A percentile compares a stretch with the other conserved stretches of the same genome.
Evolutionary conservation across 495 filamentous ascomycete species (phyloP).

Genomic region (Amphirosellinia nigrospora): DNA sequence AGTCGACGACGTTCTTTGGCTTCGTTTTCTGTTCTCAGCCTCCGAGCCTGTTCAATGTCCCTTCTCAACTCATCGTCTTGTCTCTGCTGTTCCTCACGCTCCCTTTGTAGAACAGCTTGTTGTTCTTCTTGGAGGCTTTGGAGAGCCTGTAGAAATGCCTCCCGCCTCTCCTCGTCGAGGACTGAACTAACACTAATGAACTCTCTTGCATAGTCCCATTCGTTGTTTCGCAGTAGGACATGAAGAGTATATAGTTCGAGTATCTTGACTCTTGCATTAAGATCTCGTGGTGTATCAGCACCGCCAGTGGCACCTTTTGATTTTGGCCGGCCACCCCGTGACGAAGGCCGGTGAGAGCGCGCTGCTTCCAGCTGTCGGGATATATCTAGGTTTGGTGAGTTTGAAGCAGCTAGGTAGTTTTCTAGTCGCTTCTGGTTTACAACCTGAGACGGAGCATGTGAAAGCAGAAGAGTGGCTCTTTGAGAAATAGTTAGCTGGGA

Average conservation of each 20-base stretch:
- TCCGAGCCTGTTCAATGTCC: slow-evolving; percentile 65
- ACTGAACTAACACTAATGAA: slow-evolving; percentile 85
- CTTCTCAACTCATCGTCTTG: slow-evolving; percentile 63
- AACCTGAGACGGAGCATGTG: slow-evolving; percentile 80
- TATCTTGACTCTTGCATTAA: slow-evolving; percentile 79
- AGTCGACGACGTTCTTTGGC: slow-evolving; percentile 53
- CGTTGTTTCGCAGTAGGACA: slow-evolving; percentile 84
- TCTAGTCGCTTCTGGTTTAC: slow-evolving; percentile 88
- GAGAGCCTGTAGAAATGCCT: slow-evolving; percentile 77
- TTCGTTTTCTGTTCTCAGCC: slow-evolving; percentile 58
- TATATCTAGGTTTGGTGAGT: slow-evolving; percentile 70
- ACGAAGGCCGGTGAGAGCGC: slow-evolving; percentile 31
- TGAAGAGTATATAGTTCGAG: slow-evolving; percentile 94
- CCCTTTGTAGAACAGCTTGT: slow-evolving; percentile 64
- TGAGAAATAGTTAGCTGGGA: slow-evolving; percentile 22
- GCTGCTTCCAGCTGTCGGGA: slow-evolving; percentile 59
- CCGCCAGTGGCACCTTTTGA: slow-evolving; percentile 55
- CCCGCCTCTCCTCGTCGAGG: slow-evolving; percentile 89
- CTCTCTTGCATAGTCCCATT: slow-evolving; percentile 93
- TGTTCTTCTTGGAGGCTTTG: slow-evolving; percentile 78
- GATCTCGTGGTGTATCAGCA: slow-evolving; percentile 78
- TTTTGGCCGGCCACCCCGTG: slow-evolving; percentile 41
- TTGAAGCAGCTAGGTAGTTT: slow-evolving; percentile 82
- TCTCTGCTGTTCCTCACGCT: slow-evolving; percentile 67
- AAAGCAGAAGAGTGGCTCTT: slow-evolving; percentile 85